Percentiles rank a stretch among this genome's conserved stretches.
Evolutionary conservation across 345 rosid species (phyloP).

Genomic region (Camelina sativa): DNA sequence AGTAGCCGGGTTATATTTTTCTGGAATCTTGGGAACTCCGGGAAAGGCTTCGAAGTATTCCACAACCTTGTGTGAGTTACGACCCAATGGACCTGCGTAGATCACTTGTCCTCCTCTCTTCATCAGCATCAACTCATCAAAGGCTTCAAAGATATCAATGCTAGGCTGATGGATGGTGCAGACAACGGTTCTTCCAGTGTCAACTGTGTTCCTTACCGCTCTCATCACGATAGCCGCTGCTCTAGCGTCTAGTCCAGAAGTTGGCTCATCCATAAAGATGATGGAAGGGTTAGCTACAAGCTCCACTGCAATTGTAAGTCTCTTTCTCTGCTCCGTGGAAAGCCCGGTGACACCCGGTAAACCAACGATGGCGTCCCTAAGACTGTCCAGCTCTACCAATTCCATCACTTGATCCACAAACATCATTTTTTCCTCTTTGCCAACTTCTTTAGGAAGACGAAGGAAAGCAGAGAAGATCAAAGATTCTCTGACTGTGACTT

Average conservation of each 20-base stretch:
- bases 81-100: conserved; percentile 68
- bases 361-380: conserved; percentile 65
- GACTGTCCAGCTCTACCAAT: conserved; percentile 59
- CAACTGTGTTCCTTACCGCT: conserved; percentile 35
- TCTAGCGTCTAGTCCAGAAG: conserved; percentile 83
- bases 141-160: conserved; percentile 82
- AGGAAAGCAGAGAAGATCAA: conserved; percentile 84
- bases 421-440: conserved; percentile 69
- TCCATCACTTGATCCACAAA: conserved; percentile 75
- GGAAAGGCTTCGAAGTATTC: conserved; percentile 77
- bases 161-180: conserved; percentile 32
- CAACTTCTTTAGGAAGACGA: conserved; percentile 69
- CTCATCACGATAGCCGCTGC: conserved; percentile 94
- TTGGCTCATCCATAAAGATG: conserved; percentile 59
- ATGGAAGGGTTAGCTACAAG: conserved; percentile 31
- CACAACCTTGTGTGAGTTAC: conserved; percentile 63
- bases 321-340: conserved; percentile 84
- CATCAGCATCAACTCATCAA: conserved; percentile 79
- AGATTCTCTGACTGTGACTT: conserved; percentile 80
- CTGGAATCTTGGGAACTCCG: conserved; percentile 69
- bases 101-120: conserved; percentile 89
- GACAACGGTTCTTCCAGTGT: conserved; percentile 33
- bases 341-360: conserved; percentile 72
- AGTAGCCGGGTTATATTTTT: conserved; percentile 76
- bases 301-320: conserved; percentile 48